Evolutionary conservation across 1,284 basidiomycete species (phyloP).

Genomic region (Austroboletus rostrupii): DNA sequence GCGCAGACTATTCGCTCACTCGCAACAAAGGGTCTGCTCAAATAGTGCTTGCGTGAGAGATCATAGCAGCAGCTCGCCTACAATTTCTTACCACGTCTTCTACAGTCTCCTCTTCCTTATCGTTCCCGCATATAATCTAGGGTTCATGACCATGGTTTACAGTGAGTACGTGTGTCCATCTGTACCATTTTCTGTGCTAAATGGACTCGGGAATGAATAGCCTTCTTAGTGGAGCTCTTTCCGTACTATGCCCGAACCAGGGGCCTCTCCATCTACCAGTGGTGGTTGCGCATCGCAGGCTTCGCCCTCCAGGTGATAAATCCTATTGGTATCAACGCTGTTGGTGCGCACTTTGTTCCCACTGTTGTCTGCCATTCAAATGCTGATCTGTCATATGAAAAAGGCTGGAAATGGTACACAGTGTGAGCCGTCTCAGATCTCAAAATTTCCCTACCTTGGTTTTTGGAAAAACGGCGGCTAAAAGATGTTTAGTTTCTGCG

Average conservation of each 20-base stretch:
- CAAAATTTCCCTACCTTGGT: neutral
- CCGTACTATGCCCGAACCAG: conserved; percentile 10
- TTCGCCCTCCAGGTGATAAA: conserved; percentile 7
- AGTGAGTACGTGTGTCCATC: neutral
- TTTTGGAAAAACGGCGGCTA: neutral
- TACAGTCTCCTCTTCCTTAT: conserved; percentile 7
- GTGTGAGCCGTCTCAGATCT: neutral
- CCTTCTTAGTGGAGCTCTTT: conserved; percentile 14
- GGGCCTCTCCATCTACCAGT: conserved; percentile 10
- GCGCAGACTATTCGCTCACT: conserved; percentile 9
- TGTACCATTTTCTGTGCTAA: neutral
- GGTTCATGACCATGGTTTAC: neutral
- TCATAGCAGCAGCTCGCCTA: neutral
- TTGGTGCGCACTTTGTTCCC: neutral
- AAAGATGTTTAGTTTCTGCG: conserved; percentile 31
- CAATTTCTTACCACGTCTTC: neutral
- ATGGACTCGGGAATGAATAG: neutral
- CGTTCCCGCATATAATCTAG: neutral
- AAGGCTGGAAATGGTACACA: conserved; percentile 12
- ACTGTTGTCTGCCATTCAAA: neutral
- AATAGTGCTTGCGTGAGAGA: conserved; percentile 8
- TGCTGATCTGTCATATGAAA: neutral
- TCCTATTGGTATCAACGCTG: conserved; percentile 8
- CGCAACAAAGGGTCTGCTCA: conserved; percentile 1
- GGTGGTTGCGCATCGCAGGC: neutral